A percentile compares a stretch with the other conserved stretches of the same genome.
phyloP scores from a whole-genome alignment of 257 asterid species.

The Solanum chaucha region DNA sequence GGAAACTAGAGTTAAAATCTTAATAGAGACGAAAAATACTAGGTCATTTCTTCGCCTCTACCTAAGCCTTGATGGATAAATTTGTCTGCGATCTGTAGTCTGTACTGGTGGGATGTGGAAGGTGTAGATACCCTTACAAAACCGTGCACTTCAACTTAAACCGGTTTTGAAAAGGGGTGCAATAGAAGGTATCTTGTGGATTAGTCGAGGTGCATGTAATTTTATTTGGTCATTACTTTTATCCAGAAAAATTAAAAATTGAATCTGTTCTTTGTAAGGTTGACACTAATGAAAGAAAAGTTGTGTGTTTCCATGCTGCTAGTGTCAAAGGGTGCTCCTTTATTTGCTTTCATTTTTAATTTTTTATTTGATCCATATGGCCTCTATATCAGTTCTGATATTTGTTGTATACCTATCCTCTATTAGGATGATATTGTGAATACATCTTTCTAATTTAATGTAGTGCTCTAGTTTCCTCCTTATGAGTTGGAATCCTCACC shows the following conservation, averaged over 20 bases:
- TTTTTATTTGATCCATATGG: not conserved
- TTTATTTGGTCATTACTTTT: not conserved
- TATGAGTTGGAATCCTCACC: slow-evolving; percentile 61
- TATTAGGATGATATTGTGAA: not conserved
- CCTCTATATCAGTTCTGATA: not conserved
- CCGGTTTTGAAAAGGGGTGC: not conserved
- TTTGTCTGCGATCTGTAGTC: not conserved
- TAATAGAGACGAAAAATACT: not conserved
- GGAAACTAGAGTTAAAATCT: not conserved
- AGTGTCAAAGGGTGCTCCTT: not conserved
- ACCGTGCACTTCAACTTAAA: not conserved
- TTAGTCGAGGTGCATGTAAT: not conserved
- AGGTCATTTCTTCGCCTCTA: not conserved
- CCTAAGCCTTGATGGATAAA: not conserved
- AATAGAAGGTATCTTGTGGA: not conserved
- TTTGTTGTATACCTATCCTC: not conserved
- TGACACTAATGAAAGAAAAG: not conserved
- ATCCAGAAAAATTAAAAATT: not conserved
- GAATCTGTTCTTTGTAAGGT: not conserved
- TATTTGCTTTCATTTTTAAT: not conserved
- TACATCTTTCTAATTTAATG: not conserved
- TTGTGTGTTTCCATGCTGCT: not conserved
- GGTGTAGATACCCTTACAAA: not conserved
- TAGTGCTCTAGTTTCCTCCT: slow-evolving; percentile 9
- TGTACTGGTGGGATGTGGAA: not conserved